Percentiles rank a stretch among this genome's conserved stretches.
These are phyloP conservation scores for Syncephalastrum contaminatum DNA, from an alignment of 371 early-diverging fungal species.

Conservation along the genomic window DNA sequence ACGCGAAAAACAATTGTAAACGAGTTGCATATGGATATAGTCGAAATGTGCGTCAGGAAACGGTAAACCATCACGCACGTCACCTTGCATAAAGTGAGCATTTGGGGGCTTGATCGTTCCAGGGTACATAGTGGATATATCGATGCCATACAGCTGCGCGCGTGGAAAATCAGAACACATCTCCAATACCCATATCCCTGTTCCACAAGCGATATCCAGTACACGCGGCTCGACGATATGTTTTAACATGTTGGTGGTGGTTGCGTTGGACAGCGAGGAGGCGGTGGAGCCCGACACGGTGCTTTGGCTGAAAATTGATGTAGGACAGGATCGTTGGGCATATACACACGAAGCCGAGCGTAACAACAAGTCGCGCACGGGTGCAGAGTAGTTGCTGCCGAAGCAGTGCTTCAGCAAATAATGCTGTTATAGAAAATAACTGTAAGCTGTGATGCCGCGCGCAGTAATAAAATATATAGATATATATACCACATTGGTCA, in stretches of 20 bases:
- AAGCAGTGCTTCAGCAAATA: slow-evolving; percentile 39
- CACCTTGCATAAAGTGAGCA: slow-evolving; percentile 40
- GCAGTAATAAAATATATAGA: too few species aligned
- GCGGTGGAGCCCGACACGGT: too few species aligned
- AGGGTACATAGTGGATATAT: slow-evolving; percentile 55
- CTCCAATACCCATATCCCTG: slow-evolving; percentile 53
- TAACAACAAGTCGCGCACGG: slow-evolving; percentile 34
- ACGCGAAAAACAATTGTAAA: slow-evolving; percentile 36
- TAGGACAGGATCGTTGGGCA: slow-evolving; percentile 6
- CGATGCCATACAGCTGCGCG: slow-evolving; percentile 51
- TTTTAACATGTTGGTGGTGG: slow-evolving; percentile 3
- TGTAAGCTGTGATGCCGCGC: background rate
- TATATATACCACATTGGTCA: slow-evolving; percentile 30
- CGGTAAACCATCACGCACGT: slow-evolving; percentile 52
- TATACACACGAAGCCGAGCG: slow-evolving; percentile 1
- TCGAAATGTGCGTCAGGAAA: slow-evolving; percentile 55
- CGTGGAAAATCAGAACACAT: slow-evolving; percentile 58
- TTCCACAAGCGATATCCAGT: slow-evolving; percentile 45
- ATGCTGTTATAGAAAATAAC: slow-evolving; percentile 27
- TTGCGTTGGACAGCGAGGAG: background rate
- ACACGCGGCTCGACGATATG: slow-evolving; percentile 19
- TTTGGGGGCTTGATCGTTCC: slow-evolving; percentile 50
- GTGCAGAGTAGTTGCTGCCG: slow-evolving; percentile 38
- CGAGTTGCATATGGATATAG: slow-evolving; percentile 53
- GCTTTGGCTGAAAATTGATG: background rate